These are phyloP conservation scores for Bipolaris cookei DNA, from an alignment of 2,329 filamentous ascomycete genomes.

Conservation along the genomic window DNA sequence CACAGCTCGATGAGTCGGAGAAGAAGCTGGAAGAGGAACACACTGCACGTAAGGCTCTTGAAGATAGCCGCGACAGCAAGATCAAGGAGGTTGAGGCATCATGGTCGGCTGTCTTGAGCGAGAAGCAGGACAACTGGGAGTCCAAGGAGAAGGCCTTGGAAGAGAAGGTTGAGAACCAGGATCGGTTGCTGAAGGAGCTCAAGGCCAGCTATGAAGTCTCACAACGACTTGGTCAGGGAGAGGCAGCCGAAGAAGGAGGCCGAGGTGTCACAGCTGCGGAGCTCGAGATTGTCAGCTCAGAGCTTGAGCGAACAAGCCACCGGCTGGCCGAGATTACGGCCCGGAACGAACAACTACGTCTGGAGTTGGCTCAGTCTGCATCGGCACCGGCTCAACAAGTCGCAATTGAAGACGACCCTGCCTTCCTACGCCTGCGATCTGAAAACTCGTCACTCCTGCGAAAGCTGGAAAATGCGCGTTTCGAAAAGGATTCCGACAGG, in stretches of 20 bases:
- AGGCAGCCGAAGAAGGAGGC: constrained; percentile 64
- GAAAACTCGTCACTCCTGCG: constrained; percentile 92
- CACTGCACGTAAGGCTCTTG: constrained; percentile 72
- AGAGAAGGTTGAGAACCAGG: constrained; percentile 93
- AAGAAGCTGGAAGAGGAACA: constrained; percentile 79
- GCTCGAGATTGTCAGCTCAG: constrained; percentile 89
- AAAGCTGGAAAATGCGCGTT: constrained; percentile 80
- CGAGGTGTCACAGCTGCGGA: constrained; percentile 82
- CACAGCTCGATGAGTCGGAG: constrained; percentile 84
- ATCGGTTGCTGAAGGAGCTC: constrained; percentile 87
- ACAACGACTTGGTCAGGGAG: constrained; percentile 79
- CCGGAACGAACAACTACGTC: constrained; percentile 88
- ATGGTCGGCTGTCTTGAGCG: constrained; percentile 86
- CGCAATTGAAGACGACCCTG: constrained; percentile 84
- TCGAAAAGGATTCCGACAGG: constrained; percentile 83
- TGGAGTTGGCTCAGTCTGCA: constrained; percentile 89
- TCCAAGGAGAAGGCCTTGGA: constrained; percentile 89
- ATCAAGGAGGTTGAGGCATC: constrained; percentile 89
- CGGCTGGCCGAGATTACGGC: constrained; percentile 90
- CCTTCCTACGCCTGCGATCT: constrained; percentile 83
- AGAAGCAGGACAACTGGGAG: constrained; percentile 96
- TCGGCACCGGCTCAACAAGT: constrained; percentile 68
- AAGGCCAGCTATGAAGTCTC: constrained; percentile 98
- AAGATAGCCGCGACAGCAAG: constrained; percentile 76
- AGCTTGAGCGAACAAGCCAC: constrained; percentile 86